Evolutionary conservation across 2,329 filamentous ascomycete genomes (phyloP).

Genomic region (Pestalotiopsis sp.): DNA sequence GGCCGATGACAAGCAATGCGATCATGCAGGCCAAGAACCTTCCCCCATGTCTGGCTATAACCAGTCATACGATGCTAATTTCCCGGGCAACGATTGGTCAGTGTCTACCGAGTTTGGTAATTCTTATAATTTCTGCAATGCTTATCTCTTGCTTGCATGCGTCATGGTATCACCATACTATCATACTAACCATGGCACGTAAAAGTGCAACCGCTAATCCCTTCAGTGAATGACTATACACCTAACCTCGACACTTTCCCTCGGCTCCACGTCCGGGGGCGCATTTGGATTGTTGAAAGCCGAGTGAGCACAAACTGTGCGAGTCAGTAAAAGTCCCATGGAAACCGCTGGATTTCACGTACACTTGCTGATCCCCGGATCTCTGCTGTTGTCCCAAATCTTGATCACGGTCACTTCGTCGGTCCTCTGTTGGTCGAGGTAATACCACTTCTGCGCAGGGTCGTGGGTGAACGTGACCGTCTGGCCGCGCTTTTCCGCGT

Average conservation of each 20-base stretch:
- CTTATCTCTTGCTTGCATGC: too few species aligned
- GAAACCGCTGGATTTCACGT: neutral
- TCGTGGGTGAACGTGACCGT: slow-evolving; percentile 14
- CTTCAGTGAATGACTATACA: neutral
- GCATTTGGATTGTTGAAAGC: slow-evolving; percentile 13
- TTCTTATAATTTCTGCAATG: too few species aligned
- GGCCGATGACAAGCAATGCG: too few species aligned
- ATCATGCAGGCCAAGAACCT: too few species aligned
- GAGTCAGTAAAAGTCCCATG: neutral
- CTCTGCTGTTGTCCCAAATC: slow-evolving; percentile 18
- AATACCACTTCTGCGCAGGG: slow-evolving; percentile 15
- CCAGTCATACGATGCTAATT: too few species aligned
- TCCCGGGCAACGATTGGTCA: too few species aligned
- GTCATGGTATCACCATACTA: too few species aligned
- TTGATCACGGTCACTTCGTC: slow-evolving; percentile 18
- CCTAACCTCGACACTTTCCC: slow-evolving; percentile 17
- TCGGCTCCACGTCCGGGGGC: slow-evolving; percentile 6
- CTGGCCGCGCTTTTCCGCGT: slow-evolving; percentile 10
- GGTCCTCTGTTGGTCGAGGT: slow-evolving; percentile 12
- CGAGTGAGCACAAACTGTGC: slow-evolving; percentile 22
- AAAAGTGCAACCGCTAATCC: too few species aligned
- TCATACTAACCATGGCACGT: too few species aligned
- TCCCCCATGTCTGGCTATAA: too few species aligned
- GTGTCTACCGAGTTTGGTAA: too few species aligned
- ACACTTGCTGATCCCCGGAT: slow-evolving; percentile 7